These are phyloP conservation scores for Lachnellula suecica DNA, from an alignment of 2,329 filamentous ascomycete species.

Conservation along the genomic window DNA sequence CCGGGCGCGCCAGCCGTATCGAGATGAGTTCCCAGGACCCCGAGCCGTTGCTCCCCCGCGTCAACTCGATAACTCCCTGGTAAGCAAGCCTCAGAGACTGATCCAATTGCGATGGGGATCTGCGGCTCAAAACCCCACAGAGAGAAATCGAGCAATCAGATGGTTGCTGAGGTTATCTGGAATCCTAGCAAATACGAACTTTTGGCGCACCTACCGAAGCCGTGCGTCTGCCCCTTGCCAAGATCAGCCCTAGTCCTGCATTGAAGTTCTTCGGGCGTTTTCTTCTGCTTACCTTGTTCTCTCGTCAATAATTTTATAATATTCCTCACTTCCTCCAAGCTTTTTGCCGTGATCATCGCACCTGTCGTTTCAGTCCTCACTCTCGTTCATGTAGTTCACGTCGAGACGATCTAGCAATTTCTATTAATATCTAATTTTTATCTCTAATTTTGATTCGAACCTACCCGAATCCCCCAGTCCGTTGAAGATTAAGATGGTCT, in stretches of 20 bases:
- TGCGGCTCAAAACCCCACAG: background rate
- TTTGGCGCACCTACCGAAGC: background rate
- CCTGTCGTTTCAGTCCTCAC: background rate
- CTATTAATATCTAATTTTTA: background rate
- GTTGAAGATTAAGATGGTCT: slow-evolving; percentile 1
- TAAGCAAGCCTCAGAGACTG: no score
- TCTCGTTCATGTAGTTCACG: background rate
- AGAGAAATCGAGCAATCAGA: no score
- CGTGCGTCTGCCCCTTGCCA: slow-evolving; percentile 4
- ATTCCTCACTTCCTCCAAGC: background rate
- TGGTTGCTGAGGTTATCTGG: background rate
- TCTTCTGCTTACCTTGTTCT: background rate
- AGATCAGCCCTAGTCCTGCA: slow-evolving; percentile 12
- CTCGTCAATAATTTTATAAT: background rate
- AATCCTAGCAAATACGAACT: background rate
- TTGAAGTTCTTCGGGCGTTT: background rate
- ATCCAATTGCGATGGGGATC: background rate
- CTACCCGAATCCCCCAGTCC: background rate
- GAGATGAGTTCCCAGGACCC: no score
- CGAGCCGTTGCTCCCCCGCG: no score
- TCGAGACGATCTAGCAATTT: no score
- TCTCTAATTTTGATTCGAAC: background rate
- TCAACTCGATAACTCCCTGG: no score
- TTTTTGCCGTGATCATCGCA: background rate
- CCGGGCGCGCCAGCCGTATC: no score